Conservation (phyloP, 1,284 basidiomycete species). For the Ganoderma leucocontextum region DNA sequence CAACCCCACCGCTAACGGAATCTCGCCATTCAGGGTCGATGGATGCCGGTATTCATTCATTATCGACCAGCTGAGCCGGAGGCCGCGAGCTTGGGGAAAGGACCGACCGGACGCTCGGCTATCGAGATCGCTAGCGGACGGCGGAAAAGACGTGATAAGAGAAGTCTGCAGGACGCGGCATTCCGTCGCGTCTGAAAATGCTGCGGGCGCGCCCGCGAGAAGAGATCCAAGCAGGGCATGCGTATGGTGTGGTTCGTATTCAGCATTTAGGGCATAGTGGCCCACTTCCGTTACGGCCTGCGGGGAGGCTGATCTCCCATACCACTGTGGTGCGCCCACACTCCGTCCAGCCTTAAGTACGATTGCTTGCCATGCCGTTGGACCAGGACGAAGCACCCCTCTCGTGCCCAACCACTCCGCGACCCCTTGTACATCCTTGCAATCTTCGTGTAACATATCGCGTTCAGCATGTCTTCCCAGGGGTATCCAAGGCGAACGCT, state of each 20-base stretch:
- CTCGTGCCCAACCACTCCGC: not conserved
- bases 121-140: constrained; percentile 5
- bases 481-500: constrained; percentile 29
- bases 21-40: not conserved
- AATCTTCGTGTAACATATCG: not conserved
- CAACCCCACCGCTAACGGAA: not conserved
- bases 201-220: constrained; percentile 1
- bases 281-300: constrained; percentile 1
- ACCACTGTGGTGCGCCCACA: constrained; percentile 12
- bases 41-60: not conserved
- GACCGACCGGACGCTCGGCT: not conserved
- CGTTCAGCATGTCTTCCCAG: constrained; percentile 28
- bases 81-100: not conserved
- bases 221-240: not conserved
- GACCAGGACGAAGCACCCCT: not conserved
- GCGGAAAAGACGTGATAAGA: constrained; percentile 5
- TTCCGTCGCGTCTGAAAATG: constrained; percentile 5
- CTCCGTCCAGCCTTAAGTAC: constrained; percentile 18
- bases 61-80: not conserved
- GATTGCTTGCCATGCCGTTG: not conserved
- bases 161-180: not conserved
- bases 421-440: not conserved
- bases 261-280: constrained; percentile 21
- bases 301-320: constrained; percentile 14
- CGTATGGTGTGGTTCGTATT: constrained; percentile 8